These are phyloP conservation scores for Nepenthes alata DNA, from an alignment of 179 eudicot genomes.

Conservation along the genomic window DNA sequence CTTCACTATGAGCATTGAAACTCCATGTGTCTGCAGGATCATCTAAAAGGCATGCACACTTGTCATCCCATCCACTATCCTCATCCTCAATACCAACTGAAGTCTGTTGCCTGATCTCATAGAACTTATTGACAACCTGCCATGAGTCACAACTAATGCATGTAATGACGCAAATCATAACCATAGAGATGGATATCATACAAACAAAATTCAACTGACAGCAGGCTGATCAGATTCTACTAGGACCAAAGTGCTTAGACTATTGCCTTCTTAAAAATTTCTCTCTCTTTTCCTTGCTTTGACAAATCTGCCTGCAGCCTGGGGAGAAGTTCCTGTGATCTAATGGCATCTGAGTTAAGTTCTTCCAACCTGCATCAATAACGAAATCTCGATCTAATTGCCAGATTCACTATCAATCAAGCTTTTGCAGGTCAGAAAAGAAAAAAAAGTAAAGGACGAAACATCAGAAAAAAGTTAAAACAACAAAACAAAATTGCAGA, in stretches of 20 bases:
- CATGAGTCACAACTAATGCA: neutral
- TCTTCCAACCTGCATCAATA: slow-evolving; percentile 61
- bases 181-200: neutral
- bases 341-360: slow-evolving; percentile 32
- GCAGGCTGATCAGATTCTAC: neutral
- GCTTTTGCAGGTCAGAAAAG: neutral
- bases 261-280: slow-evolving; percentile 48
- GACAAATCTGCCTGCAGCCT: slow-evolving; percentile 38
- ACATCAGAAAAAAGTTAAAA: neutral
- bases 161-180: neutral
- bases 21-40: slow-evolving; percentile 72
- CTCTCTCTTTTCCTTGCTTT: slow-evolving; percentile 47
- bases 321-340: slow-evolving; percentile 35
- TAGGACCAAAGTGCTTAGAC: slow-evolving; percentile 2
- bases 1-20: slow-evolving; percentile 49
- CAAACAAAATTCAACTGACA: neutral
- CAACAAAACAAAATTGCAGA: no score
- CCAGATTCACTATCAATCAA: neutral
- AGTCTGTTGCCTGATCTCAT: slow-evolving; percentile 48
- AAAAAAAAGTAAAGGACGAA: neutral
- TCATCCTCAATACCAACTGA: slow-evolving; percentile 16
- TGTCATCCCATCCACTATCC: slow-evolving; percentile 42
- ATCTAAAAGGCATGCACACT: slow-evolving; percentile 45
- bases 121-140: slow-evolving; percentile 70
- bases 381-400: slow-evolving; percentile 2